Evolutionary conservation across 2,329 filamentous ascomycete genomes (phyloP).

Genomic region (Botrytis hyacinthi): DNA sequence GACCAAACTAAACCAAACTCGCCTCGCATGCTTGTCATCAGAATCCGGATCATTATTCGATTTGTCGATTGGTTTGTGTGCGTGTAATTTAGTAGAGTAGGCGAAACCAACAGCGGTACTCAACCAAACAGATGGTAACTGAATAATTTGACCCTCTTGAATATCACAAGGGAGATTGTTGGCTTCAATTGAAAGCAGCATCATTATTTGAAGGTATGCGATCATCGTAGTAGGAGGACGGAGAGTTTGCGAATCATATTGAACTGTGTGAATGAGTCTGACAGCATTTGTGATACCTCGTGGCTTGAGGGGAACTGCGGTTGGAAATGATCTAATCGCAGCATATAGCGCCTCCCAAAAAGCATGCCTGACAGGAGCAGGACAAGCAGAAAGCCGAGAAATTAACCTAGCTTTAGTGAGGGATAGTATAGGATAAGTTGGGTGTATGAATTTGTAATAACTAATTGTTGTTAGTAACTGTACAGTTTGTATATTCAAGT

Average conservation of each 20-base stretch:
- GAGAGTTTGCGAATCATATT: slow-evolving; percentile 45
- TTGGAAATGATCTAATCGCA: slow-evolving; percentile 55
- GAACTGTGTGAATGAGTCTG: slow-evolving; percentile 45
- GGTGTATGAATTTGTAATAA: slow-evolving; percentile 64
- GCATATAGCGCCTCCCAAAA: slow-evolving; percentile 63
- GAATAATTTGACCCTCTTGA: slow-evolving; percentile 44
- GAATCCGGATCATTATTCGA: slow-evolving; percentile 54
- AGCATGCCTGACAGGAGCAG: slow-evolving; percentile 57
- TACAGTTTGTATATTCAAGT: background rate
- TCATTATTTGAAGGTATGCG: slow-evolving; percentile 63
- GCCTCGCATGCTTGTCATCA: slow-evolving; percentile 59
- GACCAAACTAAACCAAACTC: slow-evolving; percentile 71
- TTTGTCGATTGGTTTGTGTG: slow-evolving; percentile 43
- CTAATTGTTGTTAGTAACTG: slow-evolving; percentile 41
- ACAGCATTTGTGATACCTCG: slow-evolving; percentile 43
- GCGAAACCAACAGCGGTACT: slow-evolving; percentile 64
- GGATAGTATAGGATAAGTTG: slow-evolving; percentile 64
- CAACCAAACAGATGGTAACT: slow-evolving; percentile 53
- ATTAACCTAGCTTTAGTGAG: slow-evolving; percentile 55
- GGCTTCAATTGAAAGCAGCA: slow-evolving; percentile 65
- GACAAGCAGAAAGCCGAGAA: slow-evolving; percentile 55
- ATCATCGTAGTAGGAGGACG: slow-evolving; percentile 45
- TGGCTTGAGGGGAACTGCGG: slow-evolving; percentile 38
- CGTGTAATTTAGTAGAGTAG: slow-evolving; percentile 62
- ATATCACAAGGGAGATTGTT: slow-evolving; percentile 48